Base-by-base conservation (phyloP, 2,329 filamentous ascomycete genomes). In the Beauveria sp. region DNA sequence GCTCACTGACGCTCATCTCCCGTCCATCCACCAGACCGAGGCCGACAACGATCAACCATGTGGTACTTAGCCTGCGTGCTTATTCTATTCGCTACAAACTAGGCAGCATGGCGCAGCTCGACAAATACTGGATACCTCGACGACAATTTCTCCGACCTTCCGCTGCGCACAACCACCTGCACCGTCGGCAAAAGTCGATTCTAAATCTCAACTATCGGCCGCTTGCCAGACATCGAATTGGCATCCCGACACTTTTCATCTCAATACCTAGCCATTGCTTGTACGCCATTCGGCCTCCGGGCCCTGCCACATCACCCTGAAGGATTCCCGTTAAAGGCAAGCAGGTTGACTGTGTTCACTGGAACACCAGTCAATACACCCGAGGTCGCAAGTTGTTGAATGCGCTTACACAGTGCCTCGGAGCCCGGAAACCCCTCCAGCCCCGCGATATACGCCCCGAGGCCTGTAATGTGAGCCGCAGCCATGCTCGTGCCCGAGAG, bases 241-340 rank as follows among this genome's bases (percentile, higher is more conserved):
- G 5, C 12, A 34, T 38, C 5, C 16, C 34, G 14, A 6, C 34
- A 38, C 14, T 16, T 16, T 38, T 6, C 12, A 38, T 5, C 34
- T 38, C 34, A 3, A 16, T 16, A 38, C 34, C 34, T 38, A 16
- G 34, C 34, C 34, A 38, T 38, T 16, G 5, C 3, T 34, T 38
- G 34, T 1, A 14, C 5, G 34, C 34, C 34, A 16, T 38, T 38
- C 34, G 12, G 5, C 34, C 34, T 40, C 4, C 12, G 0, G 3
- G n/a, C 30, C 9, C 14, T 22, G 38, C 18, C 18, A 5, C 22
- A 4, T 60, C 42, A 60, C 3, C 58, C 58, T 16, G 20, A 16
- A 12, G 58, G 58, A 20, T 60, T 60, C 6, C 80, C 79, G 72
- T 85, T 84, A 72, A 81, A 84, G 51, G 77, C 80, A 56, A 85